Base-by-base conservation (phyloP, 2,329 filamentous ascomycete species). In the Ceratocystis destructans region DNA sequence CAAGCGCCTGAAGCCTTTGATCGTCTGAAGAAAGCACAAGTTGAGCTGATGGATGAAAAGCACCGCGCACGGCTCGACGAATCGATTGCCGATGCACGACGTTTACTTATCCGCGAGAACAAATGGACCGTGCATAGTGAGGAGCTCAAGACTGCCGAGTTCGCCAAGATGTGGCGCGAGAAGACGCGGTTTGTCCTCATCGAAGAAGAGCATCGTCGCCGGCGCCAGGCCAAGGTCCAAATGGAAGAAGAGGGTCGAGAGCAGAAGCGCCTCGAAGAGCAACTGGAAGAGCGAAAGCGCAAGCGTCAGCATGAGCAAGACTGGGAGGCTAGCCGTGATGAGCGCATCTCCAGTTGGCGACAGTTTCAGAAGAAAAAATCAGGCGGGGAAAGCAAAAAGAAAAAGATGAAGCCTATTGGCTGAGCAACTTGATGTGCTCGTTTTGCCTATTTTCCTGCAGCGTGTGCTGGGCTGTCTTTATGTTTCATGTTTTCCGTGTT, bases 201-300 rank as follows among this genome's bases (percentile, higher is more conserved):
- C 72, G 94, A 99, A 72, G 93, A 95, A 74, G 94, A 97, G 78
- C 83, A 91, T 72, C 83, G 94, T 64, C 82, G 90, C 65, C 82
- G 89, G 68, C 83, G 91, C 70, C 92, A 96, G 80, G 76, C 93
- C 74, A 95, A 96, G 79, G 94, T 89, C 50, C 89, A 94, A 79
- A 88, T 99, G 87, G 90, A 96, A 76, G 94, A 99, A 76, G 93
- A 99, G 76, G 94, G 94, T 5, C 82, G 94, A 65, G 87, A 94
- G 79, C 87, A 95, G 81, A 84, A 86, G 73, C 88, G 88, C 74
- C 86, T 86, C 72, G 94, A 99, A 25, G 89, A 91, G 71, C 93
- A 96, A 77, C 69, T 88, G 8, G 90, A 93, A 72, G 83, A 83
- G 71, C 80, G 89, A 72, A 93, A 92, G 78, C 82, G 88, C 71